phyloP scores from a whole-genome alignment of 257 asterid species.

The Linaria vulgaris region DNA sequence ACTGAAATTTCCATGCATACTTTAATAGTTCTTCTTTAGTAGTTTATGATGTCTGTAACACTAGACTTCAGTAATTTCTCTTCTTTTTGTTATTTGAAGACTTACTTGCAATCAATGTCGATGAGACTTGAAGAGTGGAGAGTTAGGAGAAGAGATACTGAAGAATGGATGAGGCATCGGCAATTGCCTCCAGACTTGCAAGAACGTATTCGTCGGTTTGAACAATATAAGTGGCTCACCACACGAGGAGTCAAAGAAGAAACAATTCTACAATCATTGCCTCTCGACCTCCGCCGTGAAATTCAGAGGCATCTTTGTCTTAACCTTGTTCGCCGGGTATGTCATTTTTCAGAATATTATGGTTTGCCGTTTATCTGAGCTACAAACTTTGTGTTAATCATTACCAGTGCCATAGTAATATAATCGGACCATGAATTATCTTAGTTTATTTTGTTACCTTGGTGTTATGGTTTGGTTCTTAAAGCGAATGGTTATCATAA shows the following conservation, averaged over 20 bases:
- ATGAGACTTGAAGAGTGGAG: slow-evolving; percentile 98
- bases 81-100: slow-evolving; percentile 40
- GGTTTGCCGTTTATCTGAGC: background rate
- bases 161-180: slow-evolving; percentile 99
- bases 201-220: slow-evolving; percentile 85
- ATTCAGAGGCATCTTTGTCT: slow-evolving; percentile 95
- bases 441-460: too few relatives aligned
- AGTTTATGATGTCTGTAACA: background rate
- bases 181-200: slow-evolving; percentile 84
- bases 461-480: too few relatives aligned
- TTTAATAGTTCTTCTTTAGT: background rate
- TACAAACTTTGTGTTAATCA: background rate
- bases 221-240: slow-evolving; percentile 85
- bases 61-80: background rate
- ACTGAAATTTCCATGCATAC: background rate
- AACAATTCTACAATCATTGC: slow-evolving; percentile 69
- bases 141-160: slow-evolving; percentile 78
- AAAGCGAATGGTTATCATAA: background rate
- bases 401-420: background rate
- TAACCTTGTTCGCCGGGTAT: slow-evolving; percentile 91
- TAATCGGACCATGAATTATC: too few relatives aligned
- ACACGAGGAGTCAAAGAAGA: slow-evolving; percentile 95
- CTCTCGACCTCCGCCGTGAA: slow-evolving; percentile 83
- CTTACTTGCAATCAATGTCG: slow-evolving; percentile 87
- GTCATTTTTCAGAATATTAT: slow-evolving; percentile 22